These are phyloP conservation scores for Suhomyces sp. DNA, from an alignment of 805 yeast genomes.

Conservation along the genomic window DNA sequence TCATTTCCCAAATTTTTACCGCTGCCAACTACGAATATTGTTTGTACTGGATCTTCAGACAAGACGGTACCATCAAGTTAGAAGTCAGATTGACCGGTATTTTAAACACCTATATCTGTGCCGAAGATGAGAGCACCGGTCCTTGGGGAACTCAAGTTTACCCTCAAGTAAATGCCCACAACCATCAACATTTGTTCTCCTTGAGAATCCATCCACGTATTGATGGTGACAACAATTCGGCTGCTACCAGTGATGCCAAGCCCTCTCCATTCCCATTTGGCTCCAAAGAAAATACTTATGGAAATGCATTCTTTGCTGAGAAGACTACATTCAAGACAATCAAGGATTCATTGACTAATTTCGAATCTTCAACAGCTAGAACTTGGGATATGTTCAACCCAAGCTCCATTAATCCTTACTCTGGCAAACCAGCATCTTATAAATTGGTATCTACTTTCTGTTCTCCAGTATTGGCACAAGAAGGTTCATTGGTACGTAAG, in stretches of 20 bases:
- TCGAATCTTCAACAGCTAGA: slow-evolving; percentile 62
- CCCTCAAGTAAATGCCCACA: slow-evolving; percentile 80
- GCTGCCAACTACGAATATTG: slow-evolving; percentile 88
- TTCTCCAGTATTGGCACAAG: slow-evolving; percentile 71
- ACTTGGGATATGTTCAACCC: slow-evolving; percentile 82
- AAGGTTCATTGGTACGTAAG: slow-evolving; percentile 71
- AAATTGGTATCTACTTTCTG: slow-evolving; percentile 75
- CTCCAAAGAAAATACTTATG: slow-evolving; percentile 69
- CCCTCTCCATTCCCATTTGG: slow-evolving; percentile 62
- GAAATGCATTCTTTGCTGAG: slow-evolving; percentile 71
- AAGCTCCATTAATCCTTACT: slow-evolving; percentile 59
- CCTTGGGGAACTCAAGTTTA: slow-evolving; percentile 83
- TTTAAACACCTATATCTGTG: slow-evolving; percentile 67
- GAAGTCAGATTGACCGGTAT: slow-evolving; percentile 83
- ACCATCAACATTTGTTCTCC: slow-evolving; percentile 82
- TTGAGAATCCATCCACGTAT: slow-evolving; percentile 77
- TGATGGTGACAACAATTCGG: slow-evolving; percentile 78
- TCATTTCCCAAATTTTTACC: slow-evolving; percentile 78
- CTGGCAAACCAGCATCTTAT: slow-evolving; percentile 74
- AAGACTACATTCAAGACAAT: slow-evolving; percentile 68
- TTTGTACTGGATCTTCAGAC: slow-evolving; percentile 78
- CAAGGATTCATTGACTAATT: slow-evolving; percentile 61
- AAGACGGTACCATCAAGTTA: slow-evolving; percentile 79
- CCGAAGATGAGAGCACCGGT: slow-evolving; percentile 62
- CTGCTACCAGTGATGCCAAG: slow-evolving; percentile 63